Conservation (phyloP, 305 asterid genomes). For the Fraxinus sp. region DNA sequence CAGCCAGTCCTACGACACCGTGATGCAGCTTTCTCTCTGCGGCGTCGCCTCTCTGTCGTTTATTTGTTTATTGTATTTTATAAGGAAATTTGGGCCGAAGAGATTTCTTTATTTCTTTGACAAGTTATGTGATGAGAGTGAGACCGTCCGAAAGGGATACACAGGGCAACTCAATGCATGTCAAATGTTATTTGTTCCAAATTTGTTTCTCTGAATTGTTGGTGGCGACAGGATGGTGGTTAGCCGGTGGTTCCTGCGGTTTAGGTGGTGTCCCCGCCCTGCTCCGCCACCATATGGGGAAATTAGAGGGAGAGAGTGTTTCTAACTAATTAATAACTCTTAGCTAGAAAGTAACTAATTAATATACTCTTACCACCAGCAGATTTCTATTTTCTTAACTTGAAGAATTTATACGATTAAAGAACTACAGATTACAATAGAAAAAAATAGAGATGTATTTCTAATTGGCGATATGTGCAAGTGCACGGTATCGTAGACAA, state of each 20-base stretch:
- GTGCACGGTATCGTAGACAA: background rate
- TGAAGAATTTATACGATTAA: background rate
- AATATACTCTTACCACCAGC: background rate
- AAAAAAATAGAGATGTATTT: background rate
- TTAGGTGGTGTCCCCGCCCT: background rate
- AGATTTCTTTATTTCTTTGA: slow-evolving; percentile 72
- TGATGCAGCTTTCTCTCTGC: slow-evolving; percentile 83
- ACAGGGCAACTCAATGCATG: slow-evolving; percentile 68
- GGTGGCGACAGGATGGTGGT: background rate
- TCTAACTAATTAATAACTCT: background rate
- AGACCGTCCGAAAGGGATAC: slow-evolving; percentile 71
- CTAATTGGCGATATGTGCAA: background rate
- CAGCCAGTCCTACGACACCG: slow-evolving; percentile 64
- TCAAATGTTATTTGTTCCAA: background rate
- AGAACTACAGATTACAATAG: background rate
- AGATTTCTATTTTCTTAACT: too few species aligned
- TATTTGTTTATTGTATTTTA: slow-evolving; percentile 56
- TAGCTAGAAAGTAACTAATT: too few species aligned
- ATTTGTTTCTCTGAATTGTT: background rate
- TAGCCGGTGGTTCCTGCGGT: background rate
- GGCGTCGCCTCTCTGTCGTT: slow-evolving; percentile 70
- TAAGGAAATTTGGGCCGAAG: slow-evolving; percentile 62
- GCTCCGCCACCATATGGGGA: background rate
- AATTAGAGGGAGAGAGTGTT: background rate
- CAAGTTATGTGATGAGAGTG: slow-evolving; percentile 79